Evolutionary conservation across 106 monocot genomes (phyloP), one percentile per base, ranked within the genome.

Genomic region (Narthecium ossifragum): DNA sequence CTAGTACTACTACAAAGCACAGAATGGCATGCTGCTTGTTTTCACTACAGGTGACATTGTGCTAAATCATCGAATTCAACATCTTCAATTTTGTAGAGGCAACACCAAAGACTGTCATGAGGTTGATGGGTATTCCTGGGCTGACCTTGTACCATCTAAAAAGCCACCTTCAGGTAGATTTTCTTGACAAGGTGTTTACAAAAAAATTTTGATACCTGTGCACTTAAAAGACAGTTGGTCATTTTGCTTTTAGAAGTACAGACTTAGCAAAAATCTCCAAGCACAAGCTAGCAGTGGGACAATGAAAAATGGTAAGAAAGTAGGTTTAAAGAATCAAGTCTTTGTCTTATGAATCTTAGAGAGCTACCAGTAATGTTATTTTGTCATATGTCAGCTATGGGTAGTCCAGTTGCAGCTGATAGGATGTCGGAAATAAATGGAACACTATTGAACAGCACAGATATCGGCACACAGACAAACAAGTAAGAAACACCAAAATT

Each of bases 91-190:
- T 62, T 48, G 53, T 74, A 92, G 92, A 87, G 56, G 92, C 92
- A 17, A 92, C 92, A 2, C 92, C 92, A 28, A 92, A 92, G 61
- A 87, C 92, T 66, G 72, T 92, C 45, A 92, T 86, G 92, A 87
- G 77, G 72, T 77, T 87, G 30, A 92, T 92, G 92, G 80, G 86
- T n/a, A 80, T 83, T 70, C 92, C 92, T 66, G 92, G 92, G 31
- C 77, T 92, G 24, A 87, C 92, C 27, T 64, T 86, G 51, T 92
- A 87, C 66, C 92, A 92, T 65, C 74, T 92, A 25, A 92, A 92
- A 73, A 92, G 86, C 34, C 92, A 92, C 68, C 83, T 92, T 66
- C 92, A 92, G 76, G 91, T 86, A 68, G 47, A 28, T 15, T 46
- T 47, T 17, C 30, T 24, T 31, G 26, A 43, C 21, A 12, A 33